Percentiles rank a stretch among this genome's conserved stretches.
Conservation (phyloP, 139 green algal species). For the Parachlorella kessleri region DNA sequence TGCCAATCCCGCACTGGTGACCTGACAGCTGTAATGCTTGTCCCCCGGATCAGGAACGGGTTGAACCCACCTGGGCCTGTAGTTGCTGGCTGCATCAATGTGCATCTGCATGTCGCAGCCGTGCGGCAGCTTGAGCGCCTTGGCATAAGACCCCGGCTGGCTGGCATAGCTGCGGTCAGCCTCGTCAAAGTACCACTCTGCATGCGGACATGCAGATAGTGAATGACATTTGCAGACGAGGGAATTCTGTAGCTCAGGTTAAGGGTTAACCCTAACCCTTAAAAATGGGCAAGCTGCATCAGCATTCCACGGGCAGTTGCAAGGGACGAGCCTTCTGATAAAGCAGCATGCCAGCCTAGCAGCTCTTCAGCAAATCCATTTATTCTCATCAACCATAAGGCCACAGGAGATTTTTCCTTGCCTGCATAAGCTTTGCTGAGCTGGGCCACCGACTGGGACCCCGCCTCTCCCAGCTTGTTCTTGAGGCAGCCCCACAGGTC, state of each 20-base stretch:
- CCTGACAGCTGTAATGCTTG: too few species aligned
- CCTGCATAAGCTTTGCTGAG: not conserved
- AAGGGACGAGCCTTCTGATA: too few species aligned
- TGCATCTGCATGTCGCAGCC: slow-evolving; percentile 10
- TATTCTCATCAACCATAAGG: not conserved
- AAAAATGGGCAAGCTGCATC: too few species aligned
- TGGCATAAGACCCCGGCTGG: not conserved
- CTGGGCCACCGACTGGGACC: not conserved
- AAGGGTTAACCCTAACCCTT: not conserved
- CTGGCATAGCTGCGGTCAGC: not conserved
- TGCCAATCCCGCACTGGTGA: too few species aligned
- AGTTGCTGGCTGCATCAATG: not conserved
- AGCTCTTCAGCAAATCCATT: too few species aligned
- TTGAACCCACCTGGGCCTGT: not conserved
- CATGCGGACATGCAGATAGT: not conserved
- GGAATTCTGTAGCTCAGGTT: too few species aligned
- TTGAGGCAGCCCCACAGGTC: not conserved
- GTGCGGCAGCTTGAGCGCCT: slow-evolving; percentile 1
- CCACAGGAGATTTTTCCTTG: not conserved
- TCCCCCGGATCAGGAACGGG: too few species aligned
- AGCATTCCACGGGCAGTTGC: too few species aligned
- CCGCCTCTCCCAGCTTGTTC: not conserved
- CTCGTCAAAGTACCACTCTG: not conserved
- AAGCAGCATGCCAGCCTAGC: too few species aligned
- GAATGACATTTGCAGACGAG: not conserved